These are phyloP conservation scores for Anethum foeniculum DNA, from an alignment of 140 eudicot genomes.

Conservation along the genomic window DNA sequence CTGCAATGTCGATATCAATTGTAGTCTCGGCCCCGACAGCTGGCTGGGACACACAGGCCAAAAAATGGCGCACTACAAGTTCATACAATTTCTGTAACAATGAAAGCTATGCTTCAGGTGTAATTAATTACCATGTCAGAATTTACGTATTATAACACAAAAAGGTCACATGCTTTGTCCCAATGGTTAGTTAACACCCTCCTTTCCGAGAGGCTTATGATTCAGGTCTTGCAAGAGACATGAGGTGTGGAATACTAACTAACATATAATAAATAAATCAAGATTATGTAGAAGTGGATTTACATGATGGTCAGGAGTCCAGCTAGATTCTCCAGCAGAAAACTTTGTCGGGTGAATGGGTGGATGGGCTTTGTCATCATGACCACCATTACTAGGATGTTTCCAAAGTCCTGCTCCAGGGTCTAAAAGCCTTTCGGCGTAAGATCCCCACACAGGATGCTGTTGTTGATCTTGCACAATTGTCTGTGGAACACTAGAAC, in stretches of 20 bases:
- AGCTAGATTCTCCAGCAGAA: conserved; percentile 83
- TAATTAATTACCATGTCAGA: not conserved
- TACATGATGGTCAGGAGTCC: conserved; percentile 90
- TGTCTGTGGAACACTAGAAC: conserved; percentile 39
- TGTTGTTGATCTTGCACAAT: conserved; percentile 87
- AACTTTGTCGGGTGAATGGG: conserved; percentile 97
- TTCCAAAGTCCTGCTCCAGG: conserved; percentile 89
- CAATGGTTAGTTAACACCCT: not conserved
- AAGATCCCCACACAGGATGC: conserved; percentile 87
- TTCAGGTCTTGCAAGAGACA: not conserved
- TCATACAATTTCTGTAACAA: conserved; percentile 71
- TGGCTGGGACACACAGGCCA: conserved; percentile 98
- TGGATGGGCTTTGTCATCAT: conserved; percentile 98
- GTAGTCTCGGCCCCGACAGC: conserved; percentile 94
- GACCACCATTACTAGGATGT: conserved; percentile 77
- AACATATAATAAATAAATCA: not conserved
- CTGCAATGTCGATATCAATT: conserved; percentile 87
- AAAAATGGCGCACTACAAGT: conserved; percentile 93
- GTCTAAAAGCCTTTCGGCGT: conserved; percentile 72
- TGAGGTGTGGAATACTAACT: not conserved
- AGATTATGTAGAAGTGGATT: conserved; percentile 17
- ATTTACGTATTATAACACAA: not conserved
- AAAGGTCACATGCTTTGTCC: not conserved
- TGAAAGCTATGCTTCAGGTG: not conserved
- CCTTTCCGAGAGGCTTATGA: not conserved